Conservation (phyloP, 768 basidiomycete genomes). For the Ramaria sp. region DNA sequence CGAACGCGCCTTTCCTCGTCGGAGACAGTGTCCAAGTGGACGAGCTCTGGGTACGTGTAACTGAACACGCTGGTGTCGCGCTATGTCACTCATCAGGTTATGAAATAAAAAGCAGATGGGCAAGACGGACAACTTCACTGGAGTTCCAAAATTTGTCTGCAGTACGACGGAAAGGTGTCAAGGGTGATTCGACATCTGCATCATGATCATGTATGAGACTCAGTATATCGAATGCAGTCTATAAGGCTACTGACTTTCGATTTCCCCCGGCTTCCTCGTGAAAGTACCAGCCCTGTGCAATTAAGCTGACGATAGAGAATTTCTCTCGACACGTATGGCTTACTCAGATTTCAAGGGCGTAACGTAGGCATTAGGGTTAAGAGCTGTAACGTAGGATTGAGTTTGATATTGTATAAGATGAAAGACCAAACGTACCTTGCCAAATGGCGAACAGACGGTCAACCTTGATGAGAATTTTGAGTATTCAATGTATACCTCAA, state of each 20-base stretch:
- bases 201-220: neutral
- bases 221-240: neutral
- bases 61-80: conserved; percentile 24
- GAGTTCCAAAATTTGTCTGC: conserved; percentile 31
- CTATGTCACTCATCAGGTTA: neutral
- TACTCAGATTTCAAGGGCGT: conserved; percentile 13
- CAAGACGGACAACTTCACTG: conserved; percentile 12
- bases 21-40: conserved; percentile 14
- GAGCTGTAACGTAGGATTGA: conserved; percentile 14
- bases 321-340: conserved; percentile 5
- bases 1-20: neutral
- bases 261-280: conserved; percentile 19
- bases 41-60: conserved; percentile 45
- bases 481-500: neutral
- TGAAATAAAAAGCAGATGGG: neutral
- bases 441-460: conserved; percentile 43
- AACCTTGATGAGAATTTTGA: conserved; percentile 24
- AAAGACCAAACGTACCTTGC: conserved; percentile 15
- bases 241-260: conserved; percentile 20
- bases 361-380: conserved; percentile 34
- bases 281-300: conserved; percentile 21
- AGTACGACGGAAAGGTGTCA: conserved; percentile 38
- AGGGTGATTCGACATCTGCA: conserved; percentile 18
- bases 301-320: no score
- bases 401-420: neutral